phyloP scores from a whole-genome alignment of 1,284 basidiomycete genomes.

The Ustilago tritici region DNA sequence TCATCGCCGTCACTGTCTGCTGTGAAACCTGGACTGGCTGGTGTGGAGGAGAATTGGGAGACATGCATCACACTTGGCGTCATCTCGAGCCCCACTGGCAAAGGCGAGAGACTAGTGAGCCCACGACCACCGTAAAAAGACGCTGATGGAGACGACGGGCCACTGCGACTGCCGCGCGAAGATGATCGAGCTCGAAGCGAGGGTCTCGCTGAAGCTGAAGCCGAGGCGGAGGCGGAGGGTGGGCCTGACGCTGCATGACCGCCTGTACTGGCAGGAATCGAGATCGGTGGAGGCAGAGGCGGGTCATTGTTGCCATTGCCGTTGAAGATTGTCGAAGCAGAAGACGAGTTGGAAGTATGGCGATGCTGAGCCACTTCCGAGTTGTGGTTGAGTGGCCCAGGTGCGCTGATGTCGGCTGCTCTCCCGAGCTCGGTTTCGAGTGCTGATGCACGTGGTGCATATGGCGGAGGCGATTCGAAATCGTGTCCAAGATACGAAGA shows the following conservation, averaged over 20 bases:
- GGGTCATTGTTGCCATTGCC: slow-evolving; percentile 14
- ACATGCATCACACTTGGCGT: slow-evolving; percentile 31
- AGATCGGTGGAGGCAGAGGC: slow-evolving; percentile 46
- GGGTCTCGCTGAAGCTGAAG: slow-evolving; percentile 16
- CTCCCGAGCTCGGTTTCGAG: slow-evolving; percentile 42
- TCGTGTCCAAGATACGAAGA: slow-evolving; percentile 36
- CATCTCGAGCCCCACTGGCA: slow-evolving; percentile 47
- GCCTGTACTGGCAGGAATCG: slow-evolving; percentile 19
- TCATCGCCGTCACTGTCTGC: slow-evolving; percentile 49
- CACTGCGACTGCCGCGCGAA: slow-evolving; percentile 48
- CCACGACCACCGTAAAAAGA: slow-evolving; percentile 49
- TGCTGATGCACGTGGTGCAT: slow-evolving; percentile 39
- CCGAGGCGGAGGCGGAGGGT: slow-evolving; percentile 12
- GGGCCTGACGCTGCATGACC: slow-evolving; percentile 8
- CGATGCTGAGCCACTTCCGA: neutral
- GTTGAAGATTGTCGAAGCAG: slow-evolving; percentile 12
- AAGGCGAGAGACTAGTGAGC: slow-evolving; percentile 39
- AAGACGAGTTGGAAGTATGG: slow-evolving; percentile 14
- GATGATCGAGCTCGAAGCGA: slow-evolving; percentile 28
- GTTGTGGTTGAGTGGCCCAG: neutral
- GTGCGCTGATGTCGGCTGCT: slow-evolving; percentile 15
- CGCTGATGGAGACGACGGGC: slow-evolving; percentile 44
- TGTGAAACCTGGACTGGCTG: slow-evolving; percentile 36
- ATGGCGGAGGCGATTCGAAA: slow-evolving; percentile 48
- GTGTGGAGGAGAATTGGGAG: slow-evolving; percentile 26